Evolutionary conservation across 2,329 filamentous ascomycete species (phyloP).

Genomic region (Lojkania enalia): DNA sequence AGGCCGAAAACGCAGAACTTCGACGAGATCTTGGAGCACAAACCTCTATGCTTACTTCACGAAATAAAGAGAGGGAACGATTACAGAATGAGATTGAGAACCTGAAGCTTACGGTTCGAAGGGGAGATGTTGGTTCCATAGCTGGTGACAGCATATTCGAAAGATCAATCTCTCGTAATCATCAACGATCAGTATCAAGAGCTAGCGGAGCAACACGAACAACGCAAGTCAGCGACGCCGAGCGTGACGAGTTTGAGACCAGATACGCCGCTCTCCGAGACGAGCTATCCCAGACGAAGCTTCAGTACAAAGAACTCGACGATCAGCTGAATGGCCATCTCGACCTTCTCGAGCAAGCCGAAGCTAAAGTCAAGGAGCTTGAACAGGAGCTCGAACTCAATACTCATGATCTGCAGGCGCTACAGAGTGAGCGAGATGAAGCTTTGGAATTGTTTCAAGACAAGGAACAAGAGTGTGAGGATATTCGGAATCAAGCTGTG

Average conservation of each 20-base stretch:
- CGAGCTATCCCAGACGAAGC: constrained; percentile 79
- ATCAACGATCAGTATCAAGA: constrained; percentile 73
- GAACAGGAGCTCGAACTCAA: constrained; percentile 81
- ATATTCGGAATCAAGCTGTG: constrained; percentile 61
- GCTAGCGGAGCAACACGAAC: constrained; percentile 61
- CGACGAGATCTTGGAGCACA: constrained; percentile 92
- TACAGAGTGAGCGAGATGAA: constrained; percentile 86
- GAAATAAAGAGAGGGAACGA: constrained; percentile 91
- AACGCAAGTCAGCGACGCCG: constrained; percentile 71
- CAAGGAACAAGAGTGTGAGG: constrained; percentile 57
- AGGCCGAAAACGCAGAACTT: constrained; percentile 90
- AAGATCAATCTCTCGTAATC: constrained; percentile 85
- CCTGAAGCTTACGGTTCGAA: constrained; percentile 82
- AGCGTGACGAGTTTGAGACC: constrained; percentile 83
- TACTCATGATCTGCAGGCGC: constrained; percentile 75
- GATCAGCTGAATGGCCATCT: constrained; percentile 79
- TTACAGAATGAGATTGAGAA: constrained; percentile 98
- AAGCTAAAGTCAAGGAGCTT: constrained; percentile 64
- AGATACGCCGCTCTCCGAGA: constrained; percentile 83
- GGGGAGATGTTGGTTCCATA: constrained; percentile 63
- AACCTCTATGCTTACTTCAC: constrained; percentile 94
- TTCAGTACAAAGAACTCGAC: constrained; percentile 88
- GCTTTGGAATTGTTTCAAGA: constrained; percentile 73
- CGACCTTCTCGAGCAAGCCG: constrained; percentile 72
- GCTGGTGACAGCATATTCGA: constrained; percentile 90